Conservation (phyloP, 441 rosid genomes). For the Omphalea diandra region DNA sequence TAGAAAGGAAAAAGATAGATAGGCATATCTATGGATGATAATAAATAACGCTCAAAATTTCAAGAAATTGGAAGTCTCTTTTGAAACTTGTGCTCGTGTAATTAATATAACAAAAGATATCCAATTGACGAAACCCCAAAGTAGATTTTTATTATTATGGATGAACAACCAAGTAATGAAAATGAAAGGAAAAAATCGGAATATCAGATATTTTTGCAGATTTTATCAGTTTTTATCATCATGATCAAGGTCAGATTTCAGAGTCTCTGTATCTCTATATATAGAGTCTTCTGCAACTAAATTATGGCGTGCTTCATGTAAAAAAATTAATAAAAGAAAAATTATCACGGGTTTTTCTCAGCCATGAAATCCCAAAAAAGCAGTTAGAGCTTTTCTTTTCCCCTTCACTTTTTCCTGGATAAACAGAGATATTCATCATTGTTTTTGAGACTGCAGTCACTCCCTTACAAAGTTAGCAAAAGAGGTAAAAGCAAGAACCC, state of each 20-base stretch:
- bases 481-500: constrained; percentile 8
- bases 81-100: constrained; percentile 39
- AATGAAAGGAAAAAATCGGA: constrained; percentile 27
- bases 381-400: constrained; percentile 12
- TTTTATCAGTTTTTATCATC: constrained; percentile 32
- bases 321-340: constrained; percentile 6
- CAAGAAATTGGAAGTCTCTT: constrained; percentile 30
- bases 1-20: constrained; percentile 17
- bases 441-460: constrained; percentile 32
- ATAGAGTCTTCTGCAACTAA: constrained; percentile 34
- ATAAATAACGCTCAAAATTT: constrained; percentile 30
- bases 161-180: constrained; percentile 13
- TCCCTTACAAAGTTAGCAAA: constrained; percentile 25
- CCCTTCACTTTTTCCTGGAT: constrained; percentile 27
- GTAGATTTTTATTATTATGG: constrained; percentile 12
- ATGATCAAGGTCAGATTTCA: constrained; percentile 47
- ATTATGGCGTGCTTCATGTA: constrained; percentile 34
- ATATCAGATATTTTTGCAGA: constrained; percentile 38
- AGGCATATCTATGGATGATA: neutral
- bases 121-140: constrained; percentile 23
- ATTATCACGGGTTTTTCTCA: constrained; percentile 31
- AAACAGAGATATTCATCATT: constrained; percentile 30
- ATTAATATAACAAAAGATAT: constrained; percentile 31
- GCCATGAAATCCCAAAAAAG: constrained; percentile 28
- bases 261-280: too few species aligned